Evolutionary conservation across 2,329 filamentous ascomycete genomes (phyloP).

Genomic region (Scedosporium apiospermum): DNA sequence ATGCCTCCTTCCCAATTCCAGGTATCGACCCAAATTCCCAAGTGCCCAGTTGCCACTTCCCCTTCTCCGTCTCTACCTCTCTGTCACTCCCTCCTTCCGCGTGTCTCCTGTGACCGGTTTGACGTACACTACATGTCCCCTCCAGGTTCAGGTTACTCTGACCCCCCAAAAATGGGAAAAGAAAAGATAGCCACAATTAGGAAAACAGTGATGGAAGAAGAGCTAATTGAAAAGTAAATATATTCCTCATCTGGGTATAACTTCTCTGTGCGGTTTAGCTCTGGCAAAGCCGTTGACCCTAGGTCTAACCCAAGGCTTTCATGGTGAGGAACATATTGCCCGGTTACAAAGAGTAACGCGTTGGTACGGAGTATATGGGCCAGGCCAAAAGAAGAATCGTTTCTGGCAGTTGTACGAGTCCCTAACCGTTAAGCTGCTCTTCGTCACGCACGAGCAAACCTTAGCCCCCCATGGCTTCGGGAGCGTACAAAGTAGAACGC

Average conservation of each 20-base stretch:
- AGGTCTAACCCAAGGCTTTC: background rate
- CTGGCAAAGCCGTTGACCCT: background rate
- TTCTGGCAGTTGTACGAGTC: too few species aligned
- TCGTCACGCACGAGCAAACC: too few species aligned
- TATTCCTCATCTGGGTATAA: background rate
- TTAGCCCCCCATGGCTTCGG: too few species aligned
- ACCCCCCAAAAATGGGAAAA: background rate
- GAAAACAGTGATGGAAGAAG: background rate
- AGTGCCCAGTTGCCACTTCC: background rate
- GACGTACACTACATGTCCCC: background rate
- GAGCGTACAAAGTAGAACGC: too few species aligned
- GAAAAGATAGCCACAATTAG: background rate
- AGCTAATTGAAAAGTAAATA: background rate
- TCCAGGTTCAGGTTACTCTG: background rate
- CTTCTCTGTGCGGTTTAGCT: background rate
- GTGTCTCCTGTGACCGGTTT: background rate
- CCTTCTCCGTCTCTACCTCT: background rate
- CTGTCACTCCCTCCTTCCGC: background rate
- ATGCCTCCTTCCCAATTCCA: too few species aligned
- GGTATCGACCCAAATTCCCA: background rate
- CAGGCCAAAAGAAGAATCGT: too few species aligned
- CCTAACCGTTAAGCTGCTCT: too few species aligned
- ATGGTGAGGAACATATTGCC: background rate
- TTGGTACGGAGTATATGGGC: too few species aligned
- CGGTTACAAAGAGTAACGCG: background rate